A percentile compares a stretch with the other conserved stretches of the same genome.
Evolutionary conservation across 495 filamentous ascomycete species (phyloP).

Genomic region (Xylaria palmicola): DNA sequence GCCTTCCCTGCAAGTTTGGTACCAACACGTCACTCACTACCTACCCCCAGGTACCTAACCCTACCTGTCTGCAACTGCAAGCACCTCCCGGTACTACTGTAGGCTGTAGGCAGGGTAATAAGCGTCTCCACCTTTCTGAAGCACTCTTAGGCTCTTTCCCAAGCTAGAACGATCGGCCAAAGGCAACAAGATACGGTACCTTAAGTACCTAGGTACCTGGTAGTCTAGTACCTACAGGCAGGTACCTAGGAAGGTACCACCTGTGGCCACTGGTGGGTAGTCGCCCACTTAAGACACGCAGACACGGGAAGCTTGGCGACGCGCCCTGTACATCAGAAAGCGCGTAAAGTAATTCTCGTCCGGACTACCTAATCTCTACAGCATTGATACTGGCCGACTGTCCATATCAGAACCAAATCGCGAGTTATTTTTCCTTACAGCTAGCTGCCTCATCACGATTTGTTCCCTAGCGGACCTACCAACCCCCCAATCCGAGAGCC

Average conservation of each 20-base stretch:
- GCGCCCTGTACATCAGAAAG: neutral
- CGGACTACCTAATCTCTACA: neutral
- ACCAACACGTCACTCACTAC: slow-evolving; percentile 1
- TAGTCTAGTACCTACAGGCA: neutral
- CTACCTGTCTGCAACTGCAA: too few species aligned
- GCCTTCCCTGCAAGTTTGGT: neutral
- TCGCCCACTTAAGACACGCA: too few species aligned
- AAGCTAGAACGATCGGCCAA: too few species aligned
- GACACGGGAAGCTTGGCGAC: too few species aligned
- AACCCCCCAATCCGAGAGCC: too few species aligned
- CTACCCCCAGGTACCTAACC: neutral
- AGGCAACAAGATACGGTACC: neutral
- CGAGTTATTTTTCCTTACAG: neutral
- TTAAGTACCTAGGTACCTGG: neutral
- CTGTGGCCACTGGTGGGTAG: too few species aligned
- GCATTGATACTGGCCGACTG: neutral
- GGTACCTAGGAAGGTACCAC: neutral
- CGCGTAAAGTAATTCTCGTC: slow-evolving; percentile 1
- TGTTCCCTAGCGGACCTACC: too few species aligned
- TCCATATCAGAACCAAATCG: neutral
- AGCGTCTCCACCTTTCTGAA: neutral
- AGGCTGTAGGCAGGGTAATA: too few species aligned
- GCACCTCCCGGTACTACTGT: too few species aligned
- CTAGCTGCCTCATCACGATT: too few species aligned
- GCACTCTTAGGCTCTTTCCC: too few species aligned